phyloP scores from a whole-genome alignment of 495 filamentous ascomycete genomes.

The Darksidea phi region DNA sequence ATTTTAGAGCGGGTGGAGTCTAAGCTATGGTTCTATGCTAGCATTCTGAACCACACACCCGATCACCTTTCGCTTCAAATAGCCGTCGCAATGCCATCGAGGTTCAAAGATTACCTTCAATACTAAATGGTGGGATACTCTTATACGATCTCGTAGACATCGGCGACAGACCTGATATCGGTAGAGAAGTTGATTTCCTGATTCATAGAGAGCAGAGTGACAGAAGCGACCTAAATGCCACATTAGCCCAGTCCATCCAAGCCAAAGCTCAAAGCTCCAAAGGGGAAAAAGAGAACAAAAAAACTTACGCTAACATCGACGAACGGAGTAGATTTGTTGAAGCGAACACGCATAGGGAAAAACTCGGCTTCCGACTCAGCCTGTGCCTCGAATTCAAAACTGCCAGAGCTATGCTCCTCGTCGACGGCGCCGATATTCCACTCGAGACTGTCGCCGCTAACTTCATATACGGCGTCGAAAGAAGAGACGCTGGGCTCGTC shows the following conservation, averaged over 20 bases:
- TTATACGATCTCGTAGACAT: constrained; percentile 71
- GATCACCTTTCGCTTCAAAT: no score
- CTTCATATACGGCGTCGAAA: constrained; percentile 92
- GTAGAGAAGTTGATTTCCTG: constrained; percentile 85
- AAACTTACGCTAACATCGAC: constrained; percentile 82
- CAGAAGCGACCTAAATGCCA: constrained; percentile 60
- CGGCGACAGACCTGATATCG: constrained; percentile 81
- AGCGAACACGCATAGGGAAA: constrained; percentile 93
- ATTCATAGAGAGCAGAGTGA: constrained; percentile 72
- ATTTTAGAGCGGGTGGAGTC: no score
- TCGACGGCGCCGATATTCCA: constrained; percentile 86
- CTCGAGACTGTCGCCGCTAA: constrained; percentile 86
- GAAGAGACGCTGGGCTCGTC: constrained; percentile 85
- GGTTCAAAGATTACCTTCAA: no score
- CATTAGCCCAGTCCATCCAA: constrained; percentile 28
- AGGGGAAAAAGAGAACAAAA: no score
- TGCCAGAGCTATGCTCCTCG: constrained; percentile 74
- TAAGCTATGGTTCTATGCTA: no score
- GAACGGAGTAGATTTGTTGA: constrained; percentile 81
- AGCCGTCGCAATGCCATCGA: no score
- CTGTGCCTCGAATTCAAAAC: constrained; percentile 90
- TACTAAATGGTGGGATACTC: no score
- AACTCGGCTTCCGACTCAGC: constrained; percentile 84
- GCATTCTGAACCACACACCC: no score
- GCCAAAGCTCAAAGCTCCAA: no score